Evolutionary conservation across 495 filamentous ascomycete genomes (phyloP), one percentile per base, ranked within the genome.

Genomic region (Entonaema liquescens): DNA sequence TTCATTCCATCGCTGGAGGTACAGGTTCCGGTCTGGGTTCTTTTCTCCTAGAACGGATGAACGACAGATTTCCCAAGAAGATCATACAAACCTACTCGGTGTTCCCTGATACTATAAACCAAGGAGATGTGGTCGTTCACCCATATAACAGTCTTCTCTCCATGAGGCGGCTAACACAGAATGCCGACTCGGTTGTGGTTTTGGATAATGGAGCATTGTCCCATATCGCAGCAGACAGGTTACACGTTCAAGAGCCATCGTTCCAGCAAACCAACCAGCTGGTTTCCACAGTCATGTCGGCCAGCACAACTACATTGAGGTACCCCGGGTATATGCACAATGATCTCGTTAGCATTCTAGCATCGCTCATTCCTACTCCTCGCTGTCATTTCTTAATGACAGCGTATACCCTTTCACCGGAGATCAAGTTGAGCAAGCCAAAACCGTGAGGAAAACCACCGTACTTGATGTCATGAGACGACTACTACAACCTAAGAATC

Each of bases 291-390:
- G 96, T 99, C 70, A 99, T 99, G 95, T 98, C 94, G 25, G 95
- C 96, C 9, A 95, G 93, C 74, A 99, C 95, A 1, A 97, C 94
- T 5, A 97, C 95, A 7, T 90, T 99, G 33, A 88, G 95, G 65
- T 98, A 99, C 78, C 95, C 95, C 1, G 95, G 96, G 26, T 99
- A 99, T 77, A 98, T 99, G 96, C 95, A 99, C 82, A 99, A 99
- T 78, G 95, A 99, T 76, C 90, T 99, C 7, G 95, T 96, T 70
- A 93, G 94, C 74, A 98, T 99, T 75, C 89, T 98, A 52, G 96
- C 95, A 38, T 96, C 94, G 21, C 86, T 99, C 5, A 98, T 99
- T 56, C 95, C 95, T 8, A 98, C 94, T 0, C 95, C 95, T 13
- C 92, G 95, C 61, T 96, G 93, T 79, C 95, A 99, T 79, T 99